A percentile compares a stretch with the other conserved stretches of the same genome.
These are phyloP conservation scores for Chrysopogon serrulatus DNA, from an alignment of 176 grass and related monocot species.

Conservation along the genomic window DNA sequence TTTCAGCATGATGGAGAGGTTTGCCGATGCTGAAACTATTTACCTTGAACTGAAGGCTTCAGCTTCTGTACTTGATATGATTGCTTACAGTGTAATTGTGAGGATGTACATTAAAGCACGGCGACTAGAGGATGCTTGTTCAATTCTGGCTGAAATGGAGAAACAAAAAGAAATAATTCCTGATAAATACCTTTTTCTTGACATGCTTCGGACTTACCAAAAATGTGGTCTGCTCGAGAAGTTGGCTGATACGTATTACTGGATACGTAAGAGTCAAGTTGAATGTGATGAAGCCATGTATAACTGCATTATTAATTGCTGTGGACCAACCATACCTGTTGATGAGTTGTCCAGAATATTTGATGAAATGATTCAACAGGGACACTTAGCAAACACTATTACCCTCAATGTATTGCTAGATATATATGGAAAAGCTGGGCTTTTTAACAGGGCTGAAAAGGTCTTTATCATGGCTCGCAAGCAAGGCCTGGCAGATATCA, in stretches of 20 bases:
- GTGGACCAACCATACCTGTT: slow-evolving; percentile 64
- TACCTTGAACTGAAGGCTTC: slow-evolving; percentile 62
- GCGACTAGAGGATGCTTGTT: slow-evolving; percentile 56
- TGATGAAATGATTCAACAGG: slow-evolving; percentile 73
- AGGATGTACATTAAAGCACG: slow-evolving; percentile 86
- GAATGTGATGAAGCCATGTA: slow-evolving; percentile 86
- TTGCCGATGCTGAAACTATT: slow-evolving; percentile 62
- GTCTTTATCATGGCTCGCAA: slow-evolving; percentile 72
- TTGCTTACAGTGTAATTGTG: slow-evolving; percentile 78
- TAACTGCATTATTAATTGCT: slow-evolving; percentile 96
- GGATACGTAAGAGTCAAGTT: slow-evolving; percentile 65
- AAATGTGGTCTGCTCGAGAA: slow-evolving; percentile 63
- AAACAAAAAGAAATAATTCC: slow-evolving; percentile 82
- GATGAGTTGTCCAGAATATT: slow-evolving; percentile 89
- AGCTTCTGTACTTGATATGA: slow-evolving; percentile 57
- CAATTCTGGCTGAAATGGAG: slow-evolving; percentile 74
- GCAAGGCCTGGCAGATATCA: slow-evolving; percentile 58
- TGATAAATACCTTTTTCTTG: slow-evolving; percentile 82
- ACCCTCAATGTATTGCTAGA: slow-evolving; percentile 91
- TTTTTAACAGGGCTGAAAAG: slow-evolving; percentile 72
- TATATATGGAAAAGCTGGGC: slow-evolving; percentile 74
- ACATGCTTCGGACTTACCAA: slow-evolving; percentile 86
- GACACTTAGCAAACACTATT: slow-evolving; percentile 52
- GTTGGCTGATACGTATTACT: slow-evolving; percentile 73
- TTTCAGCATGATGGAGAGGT: slow-evolving; percentile 64